Conservation (phyloP, 2,329 filamentous ascomycete species). For the Cercospora sesami region DNA sequence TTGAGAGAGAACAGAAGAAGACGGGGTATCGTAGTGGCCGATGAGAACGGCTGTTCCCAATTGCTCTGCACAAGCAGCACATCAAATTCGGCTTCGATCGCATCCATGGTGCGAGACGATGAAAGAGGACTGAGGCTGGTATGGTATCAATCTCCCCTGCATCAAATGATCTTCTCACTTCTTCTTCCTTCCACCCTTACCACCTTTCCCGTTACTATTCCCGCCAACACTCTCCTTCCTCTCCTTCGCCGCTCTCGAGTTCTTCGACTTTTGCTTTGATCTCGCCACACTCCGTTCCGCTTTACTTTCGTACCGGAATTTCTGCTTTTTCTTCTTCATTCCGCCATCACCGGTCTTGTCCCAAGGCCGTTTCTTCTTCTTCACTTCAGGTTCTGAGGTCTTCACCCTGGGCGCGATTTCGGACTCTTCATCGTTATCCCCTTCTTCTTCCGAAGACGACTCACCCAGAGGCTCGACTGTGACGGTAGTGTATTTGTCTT, state of each 20-base stretch:
- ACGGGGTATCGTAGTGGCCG: no score
- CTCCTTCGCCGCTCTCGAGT: constrained; percentile 62
- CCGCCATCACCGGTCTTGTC: constrained; percentile 51
- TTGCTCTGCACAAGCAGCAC: no score
- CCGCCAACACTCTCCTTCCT: neutral
- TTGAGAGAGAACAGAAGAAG: no score
- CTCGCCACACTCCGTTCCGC: constrained; percentile 67
- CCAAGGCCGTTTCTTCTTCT: constrained; percentile 47
- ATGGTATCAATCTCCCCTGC: no score
- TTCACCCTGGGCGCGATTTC: constrained; percentile 23
- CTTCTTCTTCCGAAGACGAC: constrained; percentile 35
- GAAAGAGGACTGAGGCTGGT: no score
- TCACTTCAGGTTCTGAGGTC: constrained; percentile 7
- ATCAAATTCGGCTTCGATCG: no score
- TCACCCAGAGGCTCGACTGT: constrained; percentile 82
- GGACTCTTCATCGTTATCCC: constrained; percentile 36
- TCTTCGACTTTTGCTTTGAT: constrained; percentile 66
- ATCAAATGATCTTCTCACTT: neutral
- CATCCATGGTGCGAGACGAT: no score
- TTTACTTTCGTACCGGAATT: constrained; percentile 92
- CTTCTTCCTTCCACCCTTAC: neutral
- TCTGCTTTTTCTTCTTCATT: constrained; percentile 69
- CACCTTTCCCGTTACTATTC: neutral
- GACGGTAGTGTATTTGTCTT: constrained; percentile 93
- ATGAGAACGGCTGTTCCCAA: no score